phyloP scores from a whole-genome alignment of 768 basidiomycete species.

The Podaxis carcinomalis region DNA sequence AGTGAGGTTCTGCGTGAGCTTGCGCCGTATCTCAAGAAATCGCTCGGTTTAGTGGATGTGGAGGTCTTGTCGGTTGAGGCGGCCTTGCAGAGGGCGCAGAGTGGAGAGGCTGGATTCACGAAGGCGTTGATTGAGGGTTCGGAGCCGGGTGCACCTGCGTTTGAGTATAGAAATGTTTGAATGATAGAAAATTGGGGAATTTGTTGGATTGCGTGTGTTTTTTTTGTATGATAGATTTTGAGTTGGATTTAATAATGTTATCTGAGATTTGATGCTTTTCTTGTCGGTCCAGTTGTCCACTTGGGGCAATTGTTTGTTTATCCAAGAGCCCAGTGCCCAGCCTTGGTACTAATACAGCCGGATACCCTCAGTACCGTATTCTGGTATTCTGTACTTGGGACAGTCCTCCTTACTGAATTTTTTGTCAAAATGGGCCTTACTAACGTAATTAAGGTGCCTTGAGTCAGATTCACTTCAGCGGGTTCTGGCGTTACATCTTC shows the following conservation, averaged over 20 bases:
- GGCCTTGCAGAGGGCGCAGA: slow-evolving; percentile 42
- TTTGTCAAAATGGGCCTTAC: too few relatives aligned
- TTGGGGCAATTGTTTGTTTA: too few relatives aligned
- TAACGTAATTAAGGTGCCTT: too few relatives aligned
- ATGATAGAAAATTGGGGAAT: background rate
- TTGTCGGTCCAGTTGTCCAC: too few relatives aligned
- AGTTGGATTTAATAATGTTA: background rate
- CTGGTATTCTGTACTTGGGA: too few relatives aligned
- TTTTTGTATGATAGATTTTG: background rate
- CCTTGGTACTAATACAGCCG: too few relatives aligned
- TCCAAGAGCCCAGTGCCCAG: too few relatives aligned
- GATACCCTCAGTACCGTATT: too few relatives aligned
- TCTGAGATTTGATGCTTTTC: too few relatives aligned
- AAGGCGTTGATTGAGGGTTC: slow-evolving; percentile 74
- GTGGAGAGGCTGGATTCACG: slow-evolving; percentile 53
- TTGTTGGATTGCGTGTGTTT: background rate
- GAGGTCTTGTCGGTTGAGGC: slow-evolving; percentile 70
- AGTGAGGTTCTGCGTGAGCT: slow-evolving; percentile 64
- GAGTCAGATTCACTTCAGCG: too few relatives aligned
- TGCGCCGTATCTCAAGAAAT: slow-evolving; percentile 76
- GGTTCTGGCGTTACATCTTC: too few relatives aligned
- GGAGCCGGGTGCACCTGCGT: slow-evolving; percentile 83
- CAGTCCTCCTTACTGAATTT: too few relatives aligned
- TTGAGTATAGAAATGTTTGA: slow-evolving; percentile 81
- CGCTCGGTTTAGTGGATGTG: slow-evolving; percentile 65